These are phyloP conservation scores for Agrocybe praecox DNA, from an alignment of 768 basidiomycete genomes.

Conservation along the genomic window DNA sequence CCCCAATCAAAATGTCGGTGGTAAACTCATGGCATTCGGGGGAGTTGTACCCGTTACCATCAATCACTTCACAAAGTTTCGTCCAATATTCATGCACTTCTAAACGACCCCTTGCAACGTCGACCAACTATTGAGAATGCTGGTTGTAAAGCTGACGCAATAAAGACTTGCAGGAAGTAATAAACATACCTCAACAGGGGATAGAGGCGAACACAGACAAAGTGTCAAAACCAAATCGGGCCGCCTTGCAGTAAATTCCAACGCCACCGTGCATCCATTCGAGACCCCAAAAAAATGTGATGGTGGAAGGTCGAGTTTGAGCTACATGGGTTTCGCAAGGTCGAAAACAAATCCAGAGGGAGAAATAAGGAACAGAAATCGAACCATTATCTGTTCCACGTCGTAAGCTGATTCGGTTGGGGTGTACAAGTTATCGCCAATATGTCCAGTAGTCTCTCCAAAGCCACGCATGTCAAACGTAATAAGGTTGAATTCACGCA, in stretches of 20 bases:
- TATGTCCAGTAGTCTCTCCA: constrained; percentile 31
- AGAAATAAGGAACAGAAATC: background rate
- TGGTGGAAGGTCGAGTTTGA: constrained; percentile 32
- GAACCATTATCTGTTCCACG: constrained; percentile 33
- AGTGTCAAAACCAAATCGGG: constrained; percentile 34
- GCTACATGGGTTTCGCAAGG: constrained; percentile 18
- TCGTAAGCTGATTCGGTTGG: constrained; percentile 33
- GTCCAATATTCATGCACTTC: constrained; percentile 11
- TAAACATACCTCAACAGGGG: constrained; percentile 31
- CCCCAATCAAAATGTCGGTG: constrained; percentile 21
- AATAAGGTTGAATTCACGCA: constrained; percentile 41
- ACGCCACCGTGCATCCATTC: constrained; percentile 32
- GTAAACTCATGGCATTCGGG: constrained; percentile 15
- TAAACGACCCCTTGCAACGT: constrained; percentile 1
- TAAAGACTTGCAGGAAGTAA: background rate
- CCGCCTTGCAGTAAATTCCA: constrained; percentile 32
- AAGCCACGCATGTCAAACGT: constrained; percentile 34
- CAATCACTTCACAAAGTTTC: constrained; percentile 1
- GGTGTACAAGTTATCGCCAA: constrained; percentile 24
- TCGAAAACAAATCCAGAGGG: background rate
- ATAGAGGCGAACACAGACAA: constrained; percentile 37
- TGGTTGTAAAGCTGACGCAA: constrained; percentile 26
- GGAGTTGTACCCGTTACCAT: background rate
- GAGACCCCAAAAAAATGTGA: constrained; percentile 39
- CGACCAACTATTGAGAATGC: constrained; percentile 24